Conservation (phyloP, 257 asterid species). For the Nicotiana paniculata region DNA sequence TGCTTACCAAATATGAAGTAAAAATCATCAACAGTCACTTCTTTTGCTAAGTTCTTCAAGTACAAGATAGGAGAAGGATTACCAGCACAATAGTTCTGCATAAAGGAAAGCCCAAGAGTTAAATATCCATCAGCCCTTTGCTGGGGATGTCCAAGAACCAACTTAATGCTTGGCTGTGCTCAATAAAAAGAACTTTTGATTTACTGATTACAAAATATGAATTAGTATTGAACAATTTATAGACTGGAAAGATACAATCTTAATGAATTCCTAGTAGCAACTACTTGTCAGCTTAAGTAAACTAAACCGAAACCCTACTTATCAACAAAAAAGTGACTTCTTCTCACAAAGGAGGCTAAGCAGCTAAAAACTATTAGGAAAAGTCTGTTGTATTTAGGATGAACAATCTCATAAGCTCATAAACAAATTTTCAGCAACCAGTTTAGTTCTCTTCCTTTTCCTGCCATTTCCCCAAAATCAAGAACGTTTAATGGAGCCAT, state of each 20-base stretch:
- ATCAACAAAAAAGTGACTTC: neutral
- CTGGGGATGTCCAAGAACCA: neutral
- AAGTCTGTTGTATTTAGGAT: neutral
- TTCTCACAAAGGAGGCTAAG: neutral
- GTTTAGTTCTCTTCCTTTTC: neutral
- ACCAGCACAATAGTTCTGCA: conserved; percentile 85
- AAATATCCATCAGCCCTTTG: neutral
- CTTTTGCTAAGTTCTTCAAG: conserved; percentile 84
- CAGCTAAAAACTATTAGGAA: neutral
- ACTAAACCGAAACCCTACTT: neutral
- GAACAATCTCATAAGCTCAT: neutral
- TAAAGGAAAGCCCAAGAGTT: neutral
- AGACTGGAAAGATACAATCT: conserved; percentile 1
- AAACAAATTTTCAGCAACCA: neutral
- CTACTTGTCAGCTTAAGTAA: neutral
- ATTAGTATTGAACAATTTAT: neutral
- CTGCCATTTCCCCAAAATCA: neutral
- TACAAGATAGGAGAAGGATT: conserved; percentile 76
- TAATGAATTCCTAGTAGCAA: neutral
- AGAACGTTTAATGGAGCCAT: neutral
- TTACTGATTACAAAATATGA: neutral
- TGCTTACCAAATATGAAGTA: conserved; percentile 75
- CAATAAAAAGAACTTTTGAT: neutral
- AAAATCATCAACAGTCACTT: conserved; percentile 76
- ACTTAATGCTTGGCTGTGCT: neutral